These are phyloP conservation scores for Coemansia brasiliensis DNA, from an alignment of 192 early-diverging fungal species.

Conservation along the genomic window DNA sequence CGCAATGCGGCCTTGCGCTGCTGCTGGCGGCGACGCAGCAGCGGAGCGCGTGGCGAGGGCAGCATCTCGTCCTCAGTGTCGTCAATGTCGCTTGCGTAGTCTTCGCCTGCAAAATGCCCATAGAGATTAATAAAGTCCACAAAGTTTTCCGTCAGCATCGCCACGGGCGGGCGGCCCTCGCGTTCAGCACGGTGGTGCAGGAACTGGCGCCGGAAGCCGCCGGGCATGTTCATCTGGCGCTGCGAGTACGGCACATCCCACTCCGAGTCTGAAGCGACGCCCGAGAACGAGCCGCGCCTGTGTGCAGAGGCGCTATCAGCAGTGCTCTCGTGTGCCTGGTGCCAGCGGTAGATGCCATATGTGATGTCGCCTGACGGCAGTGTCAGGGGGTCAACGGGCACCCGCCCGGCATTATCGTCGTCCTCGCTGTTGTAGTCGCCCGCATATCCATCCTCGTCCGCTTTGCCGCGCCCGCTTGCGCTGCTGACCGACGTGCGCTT, in stretches of 20 bases:
- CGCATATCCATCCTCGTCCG: slow-evolving; percentile 28
- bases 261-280: slow-evolving; percentile 38
- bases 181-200: slow-evolving; percentile 69
- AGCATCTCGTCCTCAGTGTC: slow-evolving; percentile 44
- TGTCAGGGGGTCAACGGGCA: slow-evolving; percentile 55
- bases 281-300: slow-evolving; percentile 39
- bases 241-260: slow-evolving; percentile 43
- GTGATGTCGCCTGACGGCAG: slow-evolving; percentile 74
- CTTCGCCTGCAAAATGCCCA: slow-evolving; percentile 92
- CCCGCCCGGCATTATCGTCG: slow-evolving; percentile 21
- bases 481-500: slow-evolving; percentile 12
- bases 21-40: background rate
- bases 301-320: background rate
- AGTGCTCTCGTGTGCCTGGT: slow-evolving; percentile 57
- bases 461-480: background rate
- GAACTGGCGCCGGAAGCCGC: slow-evolving; percentile 87
- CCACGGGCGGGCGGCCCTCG: slow-evolving; percentile 62
- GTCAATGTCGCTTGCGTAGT: slow-evolving; percentile 79
- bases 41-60: background rate
- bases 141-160: slow-evolving; percentile 81
- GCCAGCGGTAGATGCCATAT: slow-evolving; percentile 86
- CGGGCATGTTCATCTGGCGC: slow-evolving; percentile 65
- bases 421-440: slow-evolving; percentile 38
- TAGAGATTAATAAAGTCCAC: slow-evolving; percentile 92
- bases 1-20: background rate